Conservation (phyloP, 768 basidiomycete species). For the Agaricus subrufescens region DNA sequence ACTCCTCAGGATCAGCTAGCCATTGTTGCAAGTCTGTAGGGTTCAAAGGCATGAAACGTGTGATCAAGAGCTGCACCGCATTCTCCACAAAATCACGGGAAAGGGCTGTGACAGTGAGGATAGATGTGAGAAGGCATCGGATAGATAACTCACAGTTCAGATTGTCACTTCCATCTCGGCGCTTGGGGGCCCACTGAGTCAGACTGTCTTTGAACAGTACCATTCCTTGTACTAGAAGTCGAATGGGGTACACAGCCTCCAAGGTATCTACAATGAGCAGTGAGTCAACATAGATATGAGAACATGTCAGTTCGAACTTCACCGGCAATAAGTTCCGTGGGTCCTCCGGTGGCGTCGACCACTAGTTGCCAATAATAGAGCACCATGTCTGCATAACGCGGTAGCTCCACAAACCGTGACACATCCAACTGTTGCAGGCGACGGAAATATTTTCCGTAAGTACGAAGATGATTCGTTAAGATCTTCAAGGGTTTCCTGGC, state of each 20-base stretch:
- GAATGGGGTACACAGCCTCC: conserved; percentile 66
- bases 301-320: not conserved
- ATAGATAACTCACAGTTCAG: conserved; percentile 42
- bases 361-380: conserved; percentile 82
- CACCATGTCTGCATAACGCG: conserved; percentile 61
- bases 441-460: conserved; percentile 80
- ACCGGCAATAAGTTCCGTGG: conserved; percentile 56
- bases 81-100: conserved; percentile 68
- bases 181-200: conserved; percentile 67
- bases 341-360: conserved; percentile 58
- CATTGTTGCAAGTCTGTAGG: conserved; percentile 78
- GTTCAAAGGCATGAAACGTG: conserved; percentile 81
- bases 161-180: conserved; percentile 56
- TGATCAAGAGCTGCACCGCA: conserved; percentile 72
- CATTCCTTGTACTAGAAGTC: conserved; percentile 80
- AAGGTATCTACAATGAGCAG: conserved; percentile 45
- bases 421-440: conserved; percentile 61
- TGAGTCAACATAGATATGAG: not conserved
- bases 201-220: conserved; percentile 82
- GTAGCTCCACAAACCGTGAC: conserved; percentile 57
- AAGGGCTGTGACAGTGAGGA: conserved; percentile 37
- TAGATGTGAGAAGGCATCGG: not conserved
- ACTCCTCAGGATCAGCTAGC: conserved; percentile 90
- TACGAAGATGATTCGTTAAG: conserved; percentile 62
- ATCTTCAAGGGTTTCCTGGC: conserved; percentile 44